Evolutionary conservation across 129 eudicot genomes (phyloP).

Genomic region (Saussurea involucrata): DNA sequence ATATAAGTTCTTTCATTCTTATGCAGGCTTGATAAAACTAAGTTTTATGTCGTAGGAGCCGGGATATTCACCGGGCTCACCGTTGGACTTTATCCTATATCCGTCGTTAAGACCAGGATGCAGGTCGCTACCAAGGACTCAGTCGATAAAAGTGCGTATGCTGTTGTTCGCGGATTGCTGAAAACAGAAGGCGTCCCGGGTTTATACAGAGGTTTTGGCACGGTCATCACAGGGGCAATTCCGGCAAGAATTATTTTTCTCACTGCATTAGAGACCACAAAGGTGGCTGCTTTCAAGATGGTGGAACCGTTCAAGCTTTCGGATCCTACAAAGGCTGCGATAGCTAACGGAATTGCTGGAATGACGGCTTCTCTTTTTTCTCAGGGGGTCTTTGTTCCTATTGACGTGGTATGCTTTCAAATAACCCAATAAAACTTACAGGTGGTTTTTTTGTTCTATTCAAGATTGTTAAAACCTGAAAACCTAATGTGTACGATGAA

Average conservation of each 20-base stretch:
- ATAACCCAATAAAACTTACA: neutral
- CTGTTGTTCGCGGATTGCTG: constrained; percentile 67
- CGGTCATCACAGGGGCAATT: constrained; percentile 86
- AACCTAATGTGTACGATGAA: neutral
- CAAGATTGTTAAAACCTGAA: neutral
- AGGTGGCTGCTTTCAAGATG: constrained; percentile 74
- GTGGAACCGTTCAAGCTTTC: constrained; percentile 76
- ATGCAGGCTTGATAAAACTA: constrained; percentile 96
- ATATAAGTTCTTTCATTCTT: constrained; percentile 1
- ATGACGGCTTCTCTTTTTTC: constrained; percentile 82
- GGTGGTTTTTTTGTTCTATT: neutral
- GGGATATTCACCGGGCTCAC: constrained; percentile 89
- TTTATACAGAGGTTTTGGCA: constrained; percentile 93
- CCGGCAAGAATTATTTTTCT: constrained; percentile 91
- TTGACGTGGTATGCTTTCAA: constrained; percentile 80
- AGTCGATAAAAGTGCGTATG: constrained; percentile 69
- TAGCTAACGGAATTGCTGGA: constrained; percentile 96
- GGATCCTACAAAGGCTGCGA: constrained; percentile 88
- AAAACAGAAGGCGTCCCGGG: constrained; percentile 91
- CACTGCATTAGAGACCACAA: constrained; percentile 90
- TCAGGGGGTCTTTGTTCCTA: constrained; percentile 87
- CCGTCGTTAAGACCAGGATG: constrained; percentile 89
- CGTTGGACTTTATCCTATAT: constrained; percentile 86
- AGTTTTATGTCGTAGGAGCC: constrained; percentile 93
- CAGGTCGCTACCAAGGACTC: constrained; percentile 86